These are phyloP conservation scores for Chaetomium sp. DNA, from an alignment of 2,329 filamentous ascomycete genomes.

Conservation along the genomic window DNA sequence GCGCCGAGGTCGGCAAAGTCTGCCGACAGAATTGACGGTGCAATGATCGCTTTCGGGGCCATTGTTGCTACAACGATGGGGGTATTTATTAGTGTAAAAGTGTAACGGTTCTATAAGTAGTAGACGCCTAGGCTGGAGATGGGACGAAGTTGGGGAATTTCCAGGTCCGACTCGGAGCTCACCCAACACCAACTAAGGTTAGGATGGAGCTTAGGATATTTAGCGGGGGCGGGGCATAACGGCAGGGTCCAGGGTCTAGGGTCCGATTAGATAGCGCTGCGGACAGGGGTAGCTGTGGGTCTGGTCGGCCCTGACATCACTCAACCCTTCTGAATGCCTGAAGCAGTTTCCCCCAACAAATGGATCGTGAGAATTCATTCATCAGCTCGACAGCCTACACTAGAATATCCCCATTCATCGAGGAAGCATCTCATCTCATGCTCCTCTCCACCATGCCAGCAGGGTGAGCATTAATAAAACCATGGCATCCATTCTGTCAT, in stretches of 20 bases:
- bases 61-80: slow-evolving; percentile 52
- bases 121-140: background rate
- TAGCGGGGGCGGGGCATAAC: slow-evolving; percentile 29
- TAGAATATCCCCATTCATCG: background rate
- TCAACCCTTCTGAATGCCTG: slow-evolving; percentile 16
- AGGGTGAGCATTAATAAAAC: background rate
- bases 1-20: slow-evolving; percentile 89
- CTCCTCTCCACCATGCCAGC: background rate
- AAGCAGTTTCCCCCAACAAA: slow-evolving; percentile 20
- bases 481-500: slow-evolving; percentile 38
- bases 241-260: slow-evolving; percentile 11
- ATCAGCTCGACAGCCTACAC: background rate
- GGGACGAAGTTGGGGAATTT: slow-evolving; percentile 13
- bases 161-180: background rate
- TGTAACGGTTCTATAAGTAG: background rate
- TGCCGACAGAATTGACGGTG: slow-evolving; percentile 95
- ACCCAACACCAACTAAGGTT: background rate
- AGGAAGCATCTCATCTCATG: background rate
- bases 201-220: slow-evolving; percentile 3
- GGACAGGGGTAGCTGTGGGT: background rate
- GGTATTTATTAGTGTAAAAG: background rate
- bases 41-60: slow-evolving; percentile 90
- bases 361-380: slow-evolving; percentile 3
- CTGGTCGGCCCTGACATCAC: slow-evolving; percentile 27
- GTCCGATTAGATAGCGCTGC: background rate